Percentiles rank a stretch among this genome's conserved stretches.
These are phyloP conservation scores for Buddleja alternifolia DNA, from an alignment of 257 asterid genomes.

Conservation along the genomic window DNA sequence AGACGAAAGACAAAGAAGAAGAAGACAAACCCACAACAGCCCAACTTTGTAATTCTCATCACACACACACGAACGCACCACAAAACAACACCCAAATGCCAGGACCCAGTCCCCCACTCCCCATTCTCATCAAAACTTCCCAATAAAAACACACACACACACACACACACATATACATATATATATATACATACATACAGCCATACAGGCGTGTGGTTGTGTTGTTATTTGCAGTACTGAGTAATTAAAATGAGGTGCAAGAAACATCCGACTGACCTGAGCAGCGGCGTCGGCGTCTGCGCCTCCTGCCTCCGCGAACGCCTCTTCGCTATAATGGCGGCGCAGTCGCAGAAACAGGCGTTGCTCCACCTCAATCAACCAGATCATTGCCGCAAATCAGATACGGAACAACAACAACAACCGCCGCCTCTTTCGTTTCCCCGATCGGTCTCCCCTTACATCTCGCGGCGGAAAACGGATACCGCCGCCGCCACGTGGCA, in stretches of 20 bases:
- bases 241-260: constrained; percentile 64
- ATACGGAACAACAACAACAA: constrained; percentile 22
- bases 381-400: constrained; percentile 43
- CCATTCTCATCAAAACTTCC: constrained; percentile 12
- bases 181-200: background rate
- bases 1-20: constrained; percentile 8
- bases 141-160: background rate
- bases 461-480: constrained; percentile 46
- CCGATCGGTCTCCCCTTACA: constrained; percentile 61
- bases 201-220: background rate
- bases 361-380: constrained; percentile 32
- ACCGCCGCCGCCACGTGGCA: constrained; percentile 32
- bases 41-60: constrained; percentile 25
- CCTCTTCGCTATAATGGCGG: constrained; percentile 60
- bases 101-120: constrained; percentile 27
- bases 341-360: constrained; percentile 40
- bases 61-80: constrained; percentile 29
- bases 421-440: constrained; percentile 44
- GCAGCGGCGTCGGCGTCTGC: constrained; percentile 81
- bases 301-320: constrained; percentile 92
- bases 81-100: constrained; percentile 19
- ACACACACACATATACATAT: background rate
- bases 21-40: constrained; percentile 36
- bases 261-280: constrained; percentile 61
- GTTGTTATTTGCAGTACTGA: too few relatives aligned